Evolutionary conservation across 2,329 filamentous ascomycete genomes (phyloP).

Genomic region (Beauveria medogensis): DNA sequence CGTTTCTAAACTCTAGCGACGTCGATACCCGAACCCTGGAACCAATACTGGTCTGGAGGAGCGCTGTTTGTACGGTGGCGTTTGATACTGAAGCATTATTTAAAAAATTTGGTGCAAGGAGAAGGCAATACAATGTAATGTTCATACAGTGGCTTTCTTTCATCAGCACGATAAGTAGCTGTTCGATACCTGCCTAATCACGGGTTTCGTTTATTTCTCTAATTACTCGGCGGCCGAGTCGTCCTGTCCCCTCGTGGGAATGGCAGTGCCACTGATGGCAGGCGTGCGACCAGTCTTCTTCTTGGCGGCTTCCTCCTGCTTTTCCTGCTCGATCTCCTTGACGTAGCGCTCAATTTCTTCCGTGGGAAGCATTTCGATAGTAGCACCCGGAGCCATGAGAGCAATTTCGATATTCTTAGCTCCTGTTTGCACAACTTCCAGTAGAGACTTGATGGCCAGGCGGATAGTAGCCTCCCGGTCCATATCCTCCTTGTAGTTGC

Average conservation of each 20-base stretch:
- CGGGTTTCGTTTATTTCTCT: constrained; percentile 15
- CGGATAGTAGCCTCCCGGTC: constrained; percentile 93
- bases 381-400: constrained; percentile 88
- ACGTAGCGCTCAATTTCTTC: constrained; percentile 97
- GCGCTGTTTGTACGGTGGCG: not conserved
- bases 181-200: constrained; percentile 4
- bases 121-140: not conserved
- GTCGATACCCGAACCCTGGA: not conserved
- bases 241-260: constrained; percentile 56
- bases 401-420: constrained; percentile 99
- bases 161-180: constrained; percentile 20
- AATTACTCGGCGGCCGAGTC: constrained; percentile 28
- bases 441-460: constrained; percentile 92
- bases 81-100: not conserved
- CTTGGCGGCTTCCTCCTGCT: constrained; percentile 96
- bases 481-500: constrained; percentile 98
- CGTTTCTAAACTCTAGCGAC: not conserved
- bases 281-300: constrained; percentile 79
- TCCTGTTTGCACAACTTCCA: constrained; percentile 97
- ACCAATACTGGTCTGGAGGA: not conserved
- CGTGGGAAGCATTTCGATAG: constrained; percentile 85
- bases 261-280: constrained; percentile 63
- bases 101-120: not conserved
- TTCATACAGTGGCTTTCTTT: constrained; percentile 18
- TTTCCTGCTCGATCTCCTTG: constrained; percentile 98